Base-by-base conservation (phyloP, 2,329 filamentous ascomycete genomes). In the Aspergillus texensis region DNA sequence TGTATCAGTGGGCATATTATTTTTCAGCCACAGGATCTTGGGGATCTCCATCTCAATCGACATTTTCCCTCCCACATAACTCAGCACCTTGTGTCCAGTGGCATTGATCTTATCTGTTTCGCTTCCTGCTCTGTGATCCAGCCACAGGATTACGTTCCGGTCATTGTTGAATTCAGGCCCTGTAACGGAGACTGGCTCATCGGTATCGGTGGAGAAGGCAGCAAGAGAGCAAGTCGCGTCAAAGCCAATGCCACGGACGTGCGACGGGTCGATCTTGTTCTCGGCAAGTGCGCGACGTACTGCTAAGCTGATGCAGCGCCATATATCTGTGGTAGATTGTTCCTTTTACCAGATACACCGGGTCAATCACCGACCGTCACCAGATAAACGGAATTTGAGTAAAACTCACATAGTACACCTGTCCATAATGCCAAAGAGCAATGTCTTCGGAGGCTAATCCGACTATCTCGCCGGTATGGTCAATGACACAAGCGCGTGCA, bases 11-110 rank as follows among this genome's bases (percentile, higher is more conserved):
- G 95, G 91, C 95, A 99, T 98, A 81, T 98, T 88, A 80, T 97
- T 97, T 85, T 98, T 98, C 75, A 99, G 85, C 95, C 95, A 99
- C 62, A 98, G 85, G 1, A 97, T 92, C 82, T 99, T 99, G 67
- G 95, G 95, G 61, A 99, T 96, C 79, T 99, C 95, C 95, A 99
- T 99, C 83, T 99, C 95, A 68, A 97, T 94, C 77, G 93, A 97
- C 95, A 99, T 99, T 77, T 91, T 94, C 67, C 95, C 95, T 70
- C 95, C 95, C n/a, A 99, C 95, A 75, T 99, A 99, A 73, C 93
- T 91, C 63, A 99, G 87, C 59, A 99, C 84, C 78, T 96, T 95
- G 83, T 99, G 95, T 59, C 89, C 86, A 3, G 95, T 98, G 58
- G 88, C 88, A 78, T 99, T 99, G 82, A 99, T 96, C 80, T 92